Percentiles rank a stretch among this genome's conserved stretches.
Conservation (phyloP, 2,329 filamentous ascomycete genomes). For the Helminthosporium solani region DNA sequence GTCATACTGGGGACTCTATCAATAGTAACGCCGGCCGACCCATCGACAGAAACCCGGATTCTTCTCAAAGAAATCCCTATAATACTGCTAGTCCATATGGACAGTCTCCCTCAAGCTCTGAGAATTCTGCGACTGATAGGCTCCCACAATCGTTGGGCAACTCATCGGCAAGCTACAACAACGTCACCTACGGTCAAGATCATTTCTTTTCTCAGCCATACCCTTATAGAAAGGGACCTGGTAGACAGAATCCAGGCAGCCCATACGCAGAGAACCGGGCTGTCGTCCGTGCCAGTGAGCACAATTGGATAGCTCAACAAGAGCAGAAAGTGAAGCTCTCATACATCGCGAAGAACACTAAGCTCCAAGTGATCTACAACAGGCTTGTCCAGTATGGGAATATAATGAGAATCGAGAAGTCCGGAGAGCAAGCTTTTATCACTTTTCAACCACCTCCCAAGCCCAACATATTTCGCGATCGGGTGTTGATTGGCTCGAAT, state of each 20-base stretch:
- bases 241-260: neutral
- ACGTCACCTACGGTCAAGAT: neutral
- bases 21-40: neutral
- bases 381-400: slow-evolving; percentile 25
- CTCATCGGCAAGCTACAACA: neutral
- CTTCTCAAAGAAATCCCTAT: neutral
- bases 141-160: neutral
- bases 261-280: neutral
- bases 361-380: slow-evolving; percentile 24
- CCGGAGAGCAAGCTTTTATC: slow-evolving; percentile 21
- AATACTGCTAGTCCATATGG: neutral
- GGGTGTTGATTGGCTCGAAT: slow-evolving; percentile 8
- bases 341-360: slow-evolving; percentile 16
- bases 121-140: neutral
- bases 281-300: neutral
- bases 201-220: no score
- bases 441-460: slow-evolving; percentile 22
- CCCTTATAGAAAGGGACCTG: neutral
- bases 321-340: slow-evolving; percentile 24
- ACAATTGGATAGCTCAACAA: slow-evolving; percentile 22
- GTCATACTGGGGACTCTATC: neutral
- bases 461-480: slow-evolving; percentile 5
- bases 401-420: slow-evolving; percentile 33
- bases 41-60: neutral
- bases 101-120: neutral